Evolutionary conservation across 192 early-diverging fungal species (phyloP), one percentile per base, ranked within the genome.

Genomic region (Thamnidium elegans): DNA sequence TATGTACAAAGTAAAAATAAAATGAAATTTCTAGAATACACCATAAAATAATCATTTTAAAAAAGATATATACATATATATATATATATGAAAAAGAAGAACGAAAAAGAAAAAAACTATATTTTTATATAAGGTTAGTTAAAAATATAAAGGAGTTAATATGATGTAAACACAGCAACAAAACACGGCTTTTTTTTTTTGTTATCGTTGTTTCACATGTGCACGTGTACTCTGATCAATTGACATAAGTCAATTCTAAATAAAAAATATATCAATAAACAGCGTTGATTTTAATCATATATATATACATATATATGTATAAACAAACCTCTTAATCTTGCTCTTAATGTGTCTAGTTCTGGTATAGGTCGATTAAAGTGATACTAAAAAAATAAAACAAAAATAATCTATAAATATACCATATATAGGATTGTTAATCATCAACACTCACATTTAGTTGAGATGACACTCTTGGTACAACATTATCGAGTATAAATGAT

Each of bases 301-400:
- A 34, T 36, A 7, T 36, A 20, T n/a, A n/a, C n/a, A n/a, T n/a
- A n/a, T n/a, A n/a, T n/a, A n/a, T n/a, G n/a, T n/a, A 55, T 36
- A 2, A 36, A 51, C 19, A 34, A 68, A 78, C 81, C 81, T 79
- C 78, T 74, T 55, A 83, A 68, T 42, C 72, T 77, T 30, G 79
- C 78, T 11, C 81, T 69, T 46, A 83, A 62, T 14, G 70, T 68
- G 50, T 91, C 90, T n/a, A 93, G 67, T 65, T 93, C 91, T 26
- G 89, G 90, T 72, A 93, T 93, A 31, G 87, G 79, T 53, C 91
- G 72, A 53, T 93, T 88, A 78, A 93, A 93, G 23, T 85, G 80
- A 47, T 79, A 73, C 85, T 88, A 68, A 14, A 48, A 23, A 26
- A n/a, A n/a, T n/a, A n/a, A n/a, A n/a, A n/a, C n/a, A n/a, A 36